Base-by-base conservation (phyloP, 768 basidiomycete genomes). In the Sarcodon sp. region DNA sequence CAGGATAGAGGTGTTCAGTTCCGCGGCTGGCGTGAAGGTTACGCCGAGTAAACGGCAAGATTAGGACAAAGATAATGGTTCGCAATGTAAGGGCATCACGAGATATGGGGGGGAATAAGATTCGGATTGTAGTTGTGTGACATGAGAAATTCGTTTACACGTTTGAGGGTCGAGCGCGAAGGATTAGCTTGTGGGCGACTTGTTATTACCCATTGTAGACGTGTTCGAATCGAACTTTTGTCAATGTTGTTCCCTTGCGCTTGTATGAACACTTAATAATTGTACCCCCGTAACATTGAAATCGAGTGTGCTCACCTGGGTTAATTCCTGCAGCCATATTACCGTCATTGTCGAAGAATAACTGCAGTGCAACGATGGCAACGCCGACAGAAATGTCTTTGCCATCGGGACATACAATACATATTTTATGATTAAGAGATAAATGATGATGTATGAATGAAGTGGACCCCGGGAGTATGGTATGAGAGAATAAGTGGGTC, bases 151-250 rank as follows among this genome's bases (percentile, higher is more conserved):
- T 83, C 79, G 57, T 91, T 89, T 41, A 87, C 75, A 11, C 80
- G 66, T 61, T 87, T 87, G 50, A 97, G 69, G 7, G 85, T 88
- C 12, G 78, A 71, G 37, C 91, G 75, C 8, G 87, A 80, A 0
- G 94, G 93, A 59, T 96, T 97, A 3, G 81, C 84, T 47, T 69
- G 67, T 5, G 87, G 84, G 46, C 73, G 66, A 53, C 77, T 81
- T 15, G 82, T 69, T 50, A 92, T 83, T 44, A 97, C 77, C 87
- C 87, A 90, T 59, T 97, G 83, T 34, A 97, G 68, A 13, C 90
- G 73, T 10, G 69, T 80, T 9, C 78, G 76, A 52, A 97, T 77
- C 10, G 71, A 64, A 15, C 69, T 62, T 61, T 96, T 96, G 53
- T 68, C 71, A 39, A 57, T 60, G 51, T 33, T 34, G 6, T 46